Percentiles rank a stretch among this genome's conserved stretches.
Evolutionary conservation across 169 alveolate genomes (phyloP).

Genomic region (Amoebophrya sp.): DNA sequence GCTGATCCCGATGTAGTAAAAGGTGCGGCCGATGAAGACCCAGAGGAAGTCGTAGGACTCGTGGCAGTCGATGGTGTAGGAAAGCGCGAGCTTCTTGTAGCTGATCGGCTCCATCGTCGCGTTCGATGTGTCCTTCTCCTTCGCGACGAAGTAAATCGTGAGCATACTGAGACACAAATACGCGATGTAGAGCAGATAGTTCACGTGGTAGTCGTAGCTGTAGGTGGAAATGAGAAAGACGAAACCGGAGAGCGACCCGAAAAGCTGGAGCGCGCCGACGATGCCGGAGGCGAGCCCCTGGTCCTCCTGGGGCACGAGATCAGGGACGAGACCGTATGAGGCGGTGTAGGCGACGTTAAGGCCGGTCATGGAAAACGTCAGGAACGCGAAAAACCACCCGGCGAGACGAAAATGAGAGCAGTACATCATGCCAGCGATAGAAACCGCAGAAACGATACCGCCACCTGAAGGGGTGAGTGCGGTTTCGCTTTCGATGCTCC

Average conservation of each 20-base stretch:
- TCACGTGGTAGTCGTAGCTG: neutral
- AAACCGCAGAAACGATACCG: neutral
- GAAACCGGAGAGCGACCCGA: constrained; percentile 5
- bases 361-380: neutral
- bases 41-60: constrained; percentile 7
- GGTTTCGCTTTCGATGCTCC: no score
- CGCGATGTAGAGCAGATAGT: neutral
- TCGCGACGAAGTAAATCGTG: neutral
- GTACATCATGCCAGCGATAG: neutral
- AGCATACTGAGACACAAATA: neutral
- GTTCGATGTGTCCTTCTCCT: neutral
- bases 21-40: constrained; percentile 14
- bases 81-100: neutral
- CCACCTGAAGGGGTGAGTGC: neutral
- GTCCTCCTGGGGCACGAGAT: neutral
- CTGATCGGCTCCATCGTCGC: neutral
- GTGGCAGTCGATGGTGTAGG: constrained; percentile 7
- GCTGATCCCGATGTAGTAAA: neutral
- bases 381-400: neutral
- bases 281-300: constrained; percentile 7
- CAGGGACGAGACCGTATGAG: neutral
- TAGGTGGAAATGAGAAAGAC: neutral
- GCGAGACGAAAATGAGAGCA: neutral
- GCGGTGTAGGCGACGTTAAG: constrained; percentile 5
- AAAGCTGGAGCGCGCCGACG: neutral